These are phyloP conservation scores for Penicillium crystallinum DNA, from an alignment of 495 filamentous ascomycete genomes.

Conservation along the genomic window DNA sequence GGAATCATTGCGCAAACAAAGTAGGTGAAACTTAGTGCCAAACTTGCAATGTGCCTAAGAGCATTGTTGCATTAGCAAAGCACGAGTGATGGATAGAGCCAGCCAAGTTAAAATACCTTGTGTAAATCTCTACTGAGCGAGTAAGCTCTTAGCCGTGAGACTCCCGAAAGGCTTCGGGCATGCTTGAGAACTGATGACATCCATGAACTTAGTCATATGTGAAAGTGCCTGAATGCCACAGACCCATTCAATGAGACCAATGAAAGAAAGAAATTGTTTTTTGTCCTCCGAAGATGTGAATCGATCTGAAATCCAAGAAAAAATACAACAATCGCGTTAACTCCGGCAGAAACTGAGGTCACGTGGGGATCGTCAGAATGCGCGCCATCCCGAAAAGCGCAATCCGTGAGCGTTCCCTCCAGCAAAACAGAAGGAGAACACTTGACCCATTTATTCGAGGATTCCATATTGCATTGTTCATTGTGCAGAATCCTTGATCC, in stretches of 20 bases:
- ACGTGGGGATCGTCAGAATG: constrained; percentile 40
- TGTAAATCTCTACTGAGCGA: background rate
- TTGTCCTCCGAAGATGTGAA: constrained; percentile 2
- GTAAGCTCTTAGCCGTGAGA: constrained; percentile 32
- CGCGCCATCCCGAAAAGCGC: constrained; percentile 36
- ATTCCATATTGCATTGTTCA: background rate
- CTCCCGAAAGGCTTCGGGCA: constrained; percentile 38
- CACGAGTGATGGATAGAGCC: background rate
- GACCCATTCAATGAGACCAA: constrained; percentile 8
- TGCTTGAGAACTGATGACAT: constrained; percentile 47
- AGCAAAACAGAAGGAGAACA: constrained; percentile 5
- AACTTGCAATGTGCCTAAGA: background rate
- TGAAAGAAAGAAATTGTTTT: background rate
- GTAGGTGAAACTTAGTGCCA: background rate
- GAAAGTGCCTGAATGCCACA: constrained; percentile 8
- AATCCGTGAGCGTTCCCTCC: background rate
- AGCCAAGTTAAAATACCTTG: background rate
- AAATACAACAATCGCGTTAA: constrained; percentile 1
- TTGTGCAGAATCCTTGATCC: background rate
- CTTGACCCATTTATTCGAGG: background rate
- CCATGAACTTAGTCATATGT: constrained; percentile 40
- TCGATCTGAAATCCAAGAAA: background rate
- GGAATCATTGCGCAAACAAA: background rate
- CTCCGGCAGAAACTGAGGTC: constrained; percentile 29
- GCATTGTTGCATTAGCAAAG: background rate